Conservation (phyloP, 1,284 basidiomycete species). For the Coniophora puteana region DNA sequence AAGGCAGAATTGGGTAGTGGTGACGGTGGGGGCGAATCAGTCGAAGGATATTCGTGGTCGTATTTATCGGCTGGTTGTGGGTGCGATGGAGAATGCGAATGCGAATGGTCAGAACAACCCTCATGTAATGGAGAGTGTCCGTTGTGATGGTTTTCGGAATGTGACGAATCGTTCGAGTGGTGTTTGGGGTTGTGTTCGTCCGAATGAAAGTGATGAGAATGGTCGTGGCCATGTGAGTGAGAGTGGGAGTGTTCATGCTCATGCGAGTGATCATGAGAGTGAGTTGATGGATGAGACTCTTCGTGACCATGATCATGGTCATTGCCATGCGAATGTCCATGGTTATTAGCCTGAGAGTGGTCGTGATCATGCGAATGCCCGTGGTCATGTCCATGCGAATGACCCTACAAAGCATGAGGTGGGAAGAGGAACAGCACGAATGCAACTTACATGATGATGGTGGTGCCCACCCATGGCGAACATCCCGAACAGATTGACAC, state of each 20-base stretch:
- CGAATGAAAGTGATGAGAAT: conserved; percentile 22
- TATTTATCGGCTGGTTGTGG: conserved; percentile 10
- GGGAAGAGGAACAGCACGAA: conserved; percentile 41
- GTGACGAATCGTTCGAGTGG: conserved; percentile 12
- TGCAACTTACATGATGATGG: conserved; percentile 71
- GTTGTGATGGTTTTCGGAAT: conserved; percentile 8
- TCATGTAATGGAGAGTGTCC: conserved; percentile 15
- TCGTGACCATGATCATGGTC: conserved; percentile 30
- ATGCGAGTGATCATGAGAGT: conserved; percentile 13
- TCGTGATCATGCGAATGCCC: conserved; percentile 21
- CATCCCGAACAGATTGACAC: conserved; percentile 98
- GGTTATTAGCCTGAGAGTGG: conserved; percentile 15
- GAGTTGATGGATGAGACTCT: not conserved
- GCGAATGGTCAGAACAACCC: conserved; percentile 18
- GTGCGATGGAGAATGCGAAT: conserved; percentile 33
- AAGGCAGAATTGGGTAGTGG: too few relatives aligned
- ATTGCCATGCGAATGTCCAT: conserved; percentile 17
- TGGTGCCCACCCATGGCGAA: conserved; percentile 97
- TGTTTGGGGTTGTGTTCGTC: conserved; percentile 22
- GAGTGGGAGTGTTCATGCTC: conserved; percentile 9
- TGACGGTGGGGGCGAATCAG: too few relatives aligned
- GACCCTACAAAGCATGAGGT: conserved; percentile 40
- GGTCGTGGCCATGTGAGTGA: conserved; percentile 8
- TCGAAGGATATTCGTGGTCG: too few relatives aligned
- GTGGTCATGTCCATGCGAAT: conserved; percentile 39